These are phyloP conservation scores for Kwoniella heveanensis DNA, from an alignment of 768 basidiomycete species.

Conservation along the genomic window DNA sequence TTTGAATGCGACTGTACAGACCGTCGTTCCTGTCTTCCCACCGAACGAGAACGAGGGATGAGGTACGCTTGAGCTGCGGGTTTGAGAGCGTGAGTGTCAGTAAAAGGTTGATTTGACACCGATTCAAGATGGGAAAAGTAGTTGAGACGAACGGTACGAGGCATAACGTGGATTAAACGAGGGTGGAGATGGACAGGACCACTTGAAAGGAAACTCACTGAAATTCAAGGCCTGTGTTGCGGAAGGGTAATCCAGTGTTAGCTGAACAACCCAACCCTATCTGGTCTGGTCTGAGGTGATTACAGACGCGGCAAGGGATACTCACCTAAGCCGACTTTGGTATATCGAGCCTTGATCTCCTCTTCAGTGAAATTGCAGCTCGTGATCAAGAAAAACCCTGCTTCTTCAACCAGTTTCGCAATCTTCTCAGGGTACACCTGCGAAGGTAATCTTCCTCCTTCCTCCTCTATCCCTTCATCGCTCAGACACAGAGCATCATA, in stretches of 20 bases:
- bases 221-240: constrained; percentile 45
- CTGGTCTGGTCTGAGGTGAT: too few relatives aligned
- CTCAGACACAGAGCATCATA: constrained; percentile 58
- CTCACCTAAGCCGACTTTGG: constrained; percentile 45
- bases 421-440: constrained; percentile 56
- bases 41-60: constrained; percentile 57
- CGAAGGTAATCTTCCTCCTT: constrained; percentile 42
- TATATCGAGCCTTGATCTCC: constrained; percentile 55
- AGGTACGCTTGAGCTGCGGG: constrained; percentile 53
- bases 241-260: too few relatives aligned
- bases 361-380: constrained; percentile 59
- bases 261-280: too few relatives aligned
- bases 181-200: too few relatives aligned
- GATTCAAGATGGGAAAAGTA: too few relatives aligned
- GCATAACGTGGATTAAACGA: too few relatives aligned
- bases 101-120: too few relatives aligned
- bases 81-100: too few relatives aligned
- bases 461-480: constrained; percentile 38
- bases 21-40: constrained; percentile 53
- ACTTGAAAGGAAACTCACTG: constrained; percentile 28
- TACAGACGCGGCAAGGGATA: too few relatives aligned
- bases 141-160: too few relatives aligned
- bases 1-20: constrained; percentile 55
- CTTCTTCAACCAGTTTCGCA: constrained; percentile 49
- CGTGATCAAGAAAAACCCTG: constrained; percentile 58